phyloP scores from a whole-genome alignment of 2,329 filamentous ascomycete species.

The Septoria linicola region DNA sequence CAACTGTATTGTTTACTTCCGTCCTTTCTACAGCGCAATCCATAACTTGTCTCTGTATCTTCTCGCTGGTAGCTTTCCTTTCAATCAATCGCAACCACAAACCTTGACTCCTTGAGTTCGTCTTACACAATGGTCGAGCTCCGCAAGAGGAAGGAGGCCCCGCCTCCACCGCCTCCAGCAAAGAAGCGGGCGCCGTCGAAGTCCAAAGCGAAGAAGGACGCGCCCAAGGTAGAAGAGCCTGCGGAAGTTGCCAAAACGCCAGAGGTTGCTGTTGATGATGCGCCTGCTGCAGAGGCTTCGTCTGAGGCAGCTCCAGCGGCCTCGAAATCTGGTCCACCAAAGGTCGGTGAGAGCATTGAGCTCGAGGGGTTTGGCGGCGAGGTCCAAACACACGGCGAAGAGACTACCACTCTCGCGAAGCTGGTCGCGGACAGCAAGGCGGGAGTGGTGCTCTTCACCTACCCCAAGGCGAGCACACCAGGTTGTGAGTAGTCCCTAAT shows the following conservation, averaged over 20 bases:
- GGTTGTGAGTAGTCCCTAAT: conserved; percentile 67
- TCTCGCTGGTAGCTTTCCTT: not conserved
- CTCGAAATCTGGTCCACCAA: conserved; percentile 25
- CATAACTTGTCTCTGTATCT: not conserved
- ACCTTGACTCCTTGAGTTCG: no score
- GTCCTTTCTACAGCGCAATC: not conserved
- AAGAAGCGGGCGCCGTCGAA: conserved; percentile 44
- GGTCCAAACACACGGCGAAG: conserved; percentile 81
- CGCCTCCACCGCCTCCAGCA: conserved; percentile 49
- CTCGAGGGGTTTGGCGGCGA: conserved; percentile 62
- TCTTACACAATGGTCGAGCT: conserved; percentile 59
- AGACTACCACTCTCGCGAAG: conserved; percentile 73
- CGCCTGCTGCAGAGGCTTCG: conserved; percentile 18
- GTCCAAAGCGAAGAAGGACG: conserved; percentile 35
- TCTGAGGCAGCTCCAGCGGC: conserved; percentile 4
- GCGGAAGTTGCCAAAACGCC: conserved; percentile 30
- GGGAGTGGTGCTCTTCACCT: conserved; percentile 91
- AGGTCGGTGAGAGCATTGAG: conserved; percentile 53
- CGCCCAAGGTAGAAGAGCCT: conserved; percentile 40
- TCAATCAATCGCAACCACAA: not conserved
- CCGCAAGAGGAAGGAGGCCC: conserved; percentile 61
- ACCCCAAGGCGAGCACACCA: conserved; percentile 89
- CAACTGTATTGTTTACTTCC: conserved; percentile 7
- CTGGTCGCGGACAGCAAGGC: conserved; percentile 79
- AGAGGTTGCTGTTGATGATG: conserved; percentile 34